A percentile compares a stretch with the other conserved stretches of the same genome.
Conservation (phyloP, 202 grass and related monocot genomes). For the Carex arenaria region DNA sequence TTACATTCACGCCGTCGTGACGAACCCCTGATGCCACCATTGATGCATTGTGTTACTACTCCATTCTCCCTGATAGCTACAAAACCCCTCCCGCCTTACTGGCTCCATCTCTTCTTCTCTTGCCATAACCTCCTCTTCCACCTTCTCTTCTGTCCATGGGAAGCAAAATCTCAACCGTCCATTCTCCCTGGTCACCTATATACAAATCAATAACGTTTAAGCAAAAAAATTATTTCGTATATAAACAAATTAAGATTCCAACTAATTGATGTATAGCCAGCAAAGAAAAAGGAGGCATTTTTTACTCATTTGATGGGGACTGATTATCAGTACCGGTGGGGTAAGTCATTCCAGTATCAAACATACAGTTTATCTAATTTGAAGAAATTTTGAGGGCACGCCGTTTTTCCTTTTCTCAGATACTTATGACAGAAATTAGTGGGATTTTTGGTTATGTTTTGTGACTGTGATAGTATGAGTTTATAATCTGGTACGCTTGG, state of each 20-base stretch:
- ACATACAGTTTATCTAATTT: not conserved
- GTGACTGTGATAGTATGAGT: not conserved
- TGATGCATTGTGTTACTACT: not conserved
- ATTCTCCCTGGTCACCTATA: conserved; percentile 23
- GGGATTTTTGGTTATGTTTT: not conserved
- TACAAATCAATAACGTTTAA: not conserved
- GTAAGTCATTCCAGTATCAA: not conserved
- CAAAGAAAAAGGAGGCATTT: not conserved
- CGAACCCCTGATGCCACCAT: conserved; percentile 16
- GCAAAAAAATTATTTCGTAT: not conserved
- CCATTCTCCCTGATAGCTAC: conserved; percentile 13
- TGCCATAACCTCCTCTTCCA: not conserved
- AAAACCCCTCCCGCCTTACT: not conserved
- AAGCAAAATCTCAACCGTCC: conserved; percentile 16
- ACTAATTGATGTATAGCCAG: not conserved
- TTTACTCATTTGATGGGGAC: not conserved
- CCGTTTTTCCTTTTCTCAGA: not conserved
- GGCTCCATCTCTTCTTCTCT: conserved; percentile 5
- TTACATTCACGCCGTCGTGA: conserved; percentile 12
- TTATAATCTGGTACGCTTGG: not conserved
- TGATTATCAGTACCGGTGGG: not conserved
- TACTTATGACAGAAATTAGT: not conserved
- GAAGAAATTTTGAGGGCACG: not conserved
- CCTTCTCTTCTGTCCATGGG: not conserved
- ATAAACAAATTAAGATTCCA: not conserved